Percentiles rank a stretch among this genome's conserved stretches.
phyloP scores from a whole-genome alignment of 768 basidiomycete genomes.

The Steccherinum ochraceum region DNA sequence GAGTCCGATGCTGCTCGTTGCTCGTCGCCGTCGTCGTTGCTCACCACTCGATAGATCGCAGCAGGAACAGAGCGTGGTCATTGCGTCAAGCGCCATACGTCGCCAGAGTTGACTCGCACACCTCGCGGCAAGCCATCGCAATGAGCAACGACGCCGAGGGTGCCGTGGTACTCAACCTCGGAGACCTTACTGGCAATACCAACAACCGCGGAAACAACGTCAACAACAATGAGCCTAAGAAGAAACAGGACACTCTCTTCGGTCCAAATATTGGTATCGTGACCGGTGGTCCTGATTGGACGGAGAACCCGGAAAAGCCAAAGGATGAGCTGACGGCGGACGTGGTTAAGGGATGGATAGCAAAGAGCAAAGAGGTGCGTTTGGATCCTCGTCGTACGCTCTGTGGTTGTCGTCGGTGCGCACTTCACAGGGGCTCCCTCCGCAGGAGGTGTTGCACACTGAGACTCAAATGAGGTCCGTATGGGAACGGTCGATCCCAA shows the following conservation, averaged over 20 bases:
- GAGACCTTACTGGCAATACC: slow-evolving; percentile 17
- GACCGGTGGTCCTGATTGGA: slow-evolving; percentile 65
- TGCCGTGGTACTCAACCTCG: slow-evolving; percentile 27
- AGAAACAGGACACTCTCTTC: slow-evolving; percentile 77
- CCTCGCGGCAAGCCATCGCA: slow-evolving; percentile 40
- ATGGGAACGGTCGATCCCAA: no score
- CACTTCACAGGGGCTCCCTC: no score
- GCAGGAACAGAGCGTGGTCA: slow-evolving; percentile 54
- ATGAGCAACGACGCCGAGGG: slow-evolving; percentile 29
- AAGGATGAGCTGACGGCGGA: slow-evolving; percentile 76
- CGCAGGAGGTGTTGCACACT: no score
- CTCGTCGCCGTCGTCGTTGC: slow-evolving; percentile 12
- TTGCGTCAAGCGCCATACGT: slow-evolving; percentile 45
- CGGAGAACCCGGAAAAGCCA: slow-evolving; percentile 56
- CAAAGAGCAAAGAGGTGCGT: slow-evolving; percentile 80
- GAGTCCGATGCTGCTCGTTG: slow-evolving; percentile 15
- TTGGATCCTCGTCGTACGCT: slow-evolving; percentile 2
- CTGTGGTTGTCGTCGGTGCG: neutral
- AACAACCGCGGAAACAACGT: slow-evolving; percentile 3
- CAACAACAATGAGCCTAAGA: slow-evolving; percentile 34
- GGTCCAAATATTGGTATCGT: slow-evolving; percentile 86
- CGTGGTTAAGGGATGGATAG: slow-evolving; percentile 77
- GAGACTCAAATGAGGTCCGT: no score
- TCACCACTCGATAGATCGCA: slow-evolving; percentile 5
- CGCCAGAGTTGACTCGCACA: slow-evolving; percentile 42